Conservation (phyloP, 139 green algal species). For the Haematococcus lacustris region DNA sequence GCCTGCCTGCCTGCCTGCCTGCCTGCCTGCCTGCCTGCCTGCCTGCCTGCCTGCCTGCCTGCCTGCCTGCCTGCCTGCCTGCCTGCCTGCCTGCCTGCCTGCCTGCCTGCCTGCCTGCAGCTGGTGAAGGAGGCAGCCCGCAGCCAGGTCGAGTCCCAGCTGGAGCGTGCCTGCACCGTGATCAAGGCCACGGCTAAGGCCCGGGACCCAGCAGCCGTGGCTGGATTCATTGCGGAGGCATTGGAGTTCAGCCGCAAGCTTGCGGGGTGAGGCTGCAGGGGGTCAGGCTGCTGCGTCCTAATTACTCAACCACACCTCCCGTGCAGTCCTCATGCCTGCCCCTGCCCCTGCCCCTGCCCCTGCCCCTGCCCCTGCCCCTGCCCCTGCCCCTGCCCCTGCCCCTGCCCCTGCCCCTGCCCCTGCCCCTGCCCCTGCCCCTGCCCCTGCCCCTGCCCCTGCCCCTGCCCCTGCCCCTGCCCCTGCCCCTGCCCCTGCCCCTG, state of each 20-base stretch:
- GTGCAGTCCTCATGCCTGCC: background rate
- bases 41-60: too few species aligned
- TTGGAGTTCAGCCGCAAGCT: slow-evolving; percentile 50
- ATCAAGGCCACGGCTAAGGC: slow-evolving; percentile 49
- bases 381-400: background rate
- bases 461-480: background rate
- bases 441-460: background rate
- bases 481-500: background rate
- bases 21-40: too few species aligned
- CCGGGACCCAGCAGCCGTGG: slow-evolving; percentile 1
- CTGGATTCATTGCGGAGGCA: slow-evolving; percentile 13
- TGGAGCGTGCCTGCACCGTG: slow-evolving; percentile 61
- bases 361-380: background rate
- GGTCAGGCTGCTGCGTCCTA: background rate
- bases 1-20: too few species aligned
- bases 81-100: background rate
- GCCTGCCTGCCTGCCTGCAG: background rate
- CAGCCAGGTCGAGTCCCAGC: slow-evolving; percentile 49
- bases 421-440: background rate
- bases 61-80: too few species aligned
- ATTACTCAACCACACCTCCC: background rate
- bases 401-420: background rate
- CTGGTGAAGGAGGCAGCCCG: slow-evolving; percentile 52
- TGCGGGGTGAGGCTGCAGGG: slow-evolving; percentile 1
- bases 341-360: background rate